Base-by-base conservation (phyloP, 768 basidiomycete species). In the Pleurotus giganteus region DNA sequence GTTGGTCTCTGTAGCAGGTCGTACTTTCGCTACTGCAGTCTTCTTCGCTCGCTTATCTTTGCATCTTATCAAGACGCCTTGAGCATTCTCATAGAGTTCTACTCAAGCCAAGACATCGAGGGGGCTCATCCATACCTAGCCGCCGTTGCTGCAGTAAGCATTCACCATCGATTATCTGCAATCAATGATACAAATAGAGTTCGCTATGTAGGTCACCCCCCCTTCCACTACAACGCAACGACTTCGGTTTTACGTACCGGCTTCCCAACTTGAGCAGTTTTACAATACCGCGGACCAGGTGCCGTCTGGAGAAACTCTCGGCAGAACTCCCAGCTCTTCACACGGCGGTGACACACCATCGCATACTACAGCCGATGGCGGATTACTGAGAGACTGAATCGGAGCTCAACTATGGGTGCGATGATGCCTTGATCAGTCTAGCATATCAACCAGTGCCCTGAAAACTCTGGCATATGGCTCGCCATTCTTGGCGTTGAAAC, bases 71-170 rank as follows among this genome's bases (percentile, higher is more conserved):
- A 58, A 91, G 89, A 87, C 57, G 79, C 82, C 3, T 67, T 90
- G 51, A 70, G 74, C 51, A 83, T 90, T 36, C 71, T 91, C 28
- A 71, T 90, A 0, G 88, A 90, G 63, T 90, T 89, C 63, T 91
- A 90, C 66, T 70, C 73, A 13, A 80, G 80, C 0, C 88, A 88
- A 63, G 85, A 87, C 58, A 63, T 71, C 11, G 69, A 74, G 51
- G 66, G 58, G 13, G 66, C 69, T 2, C 75, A 77, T 53, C 73
- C 81, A 2, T 79, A 86, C 65, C 69, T 89, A 31, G 65, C 74
- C 24, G 58, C 74, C 1, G 76, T 89, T 28, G 63, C 71, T 47
- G 69, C 70, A 59, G 86, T 89, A 55, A 56, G 84, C 75, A n/a
- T 19, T 24, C 19, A 54, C 26, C 49, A 17, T 17, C 47, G 21